A percentile compares a stretch with the other conserved stretches of the same genome.
These are phyloP conservation scores for Lycium barbarum DNA, from an alignment of 257 asterid species.

Conservation along the genomic window DNA sequence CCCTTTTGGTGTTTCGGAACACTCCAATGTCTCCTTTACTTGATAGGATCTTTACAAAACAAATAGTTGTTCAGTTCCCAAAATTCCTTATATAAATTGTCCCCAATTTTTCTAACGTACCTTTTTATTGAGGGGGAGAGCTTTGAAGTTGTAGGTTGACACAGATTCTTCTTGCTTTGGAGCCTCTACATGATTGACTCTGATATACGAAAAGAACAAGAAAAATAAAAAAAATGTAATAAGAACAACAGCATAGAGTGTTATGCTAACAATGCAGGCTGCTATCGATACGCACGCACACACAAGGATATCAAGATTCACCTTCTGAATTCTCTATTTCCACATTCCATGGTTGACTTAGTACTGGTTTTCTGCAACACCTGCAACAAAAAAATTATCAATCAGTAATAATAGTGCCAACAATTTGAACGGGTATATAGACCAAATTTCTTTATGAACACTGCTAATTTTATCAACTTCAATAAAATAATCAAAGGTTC, in stretches of 20 bases:
- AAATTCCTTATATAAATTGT: conserved; percentile 19
- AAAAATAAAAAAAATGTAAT: background rate
- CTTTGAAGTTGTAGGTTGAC: conserved; percentile 67
- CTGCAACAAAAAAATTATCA: conserved; percentile 48
- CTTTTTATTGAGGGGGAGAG: conserved; percentile 85
- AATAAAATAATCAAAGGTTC: background rate
- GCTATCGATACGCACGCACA: background rate
- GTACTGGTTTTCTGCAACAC: conserved; percentile 43
- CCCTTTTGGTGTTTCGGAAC: conserved; percentile 72
- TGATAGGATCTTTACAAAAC: conserved; percentile 61
- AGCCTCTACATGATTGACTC: conserved; percentile 47
- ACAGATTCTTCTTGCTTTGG: conserved; percentile 50
- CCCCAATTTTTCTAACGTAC: conserved; percentile 36
- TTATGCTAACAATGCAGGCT: background rate
- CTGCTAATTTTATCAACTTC: background rate
- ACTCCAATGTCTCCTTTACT: conserved; percentile 94
- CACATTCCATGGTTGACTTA: conserved; percentile 48
- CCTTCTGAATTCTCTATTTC: conserved; percentile 69
- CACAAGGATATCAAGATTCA: conserved; percentile 41
- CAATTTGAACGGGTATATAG: background rate
- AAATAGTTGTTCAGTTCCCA: conserved; percentile 18
- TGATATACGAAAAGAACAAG: conserved; percentile 35
- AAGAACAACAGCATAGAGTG: background rate
- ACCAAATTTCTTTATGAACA: background rate
- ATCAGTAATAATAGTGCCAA: background rate